Conservation (phyloP, 2,329 filamentous ascomycete genomes). For the Teratosphaeria viscida region DNA sequence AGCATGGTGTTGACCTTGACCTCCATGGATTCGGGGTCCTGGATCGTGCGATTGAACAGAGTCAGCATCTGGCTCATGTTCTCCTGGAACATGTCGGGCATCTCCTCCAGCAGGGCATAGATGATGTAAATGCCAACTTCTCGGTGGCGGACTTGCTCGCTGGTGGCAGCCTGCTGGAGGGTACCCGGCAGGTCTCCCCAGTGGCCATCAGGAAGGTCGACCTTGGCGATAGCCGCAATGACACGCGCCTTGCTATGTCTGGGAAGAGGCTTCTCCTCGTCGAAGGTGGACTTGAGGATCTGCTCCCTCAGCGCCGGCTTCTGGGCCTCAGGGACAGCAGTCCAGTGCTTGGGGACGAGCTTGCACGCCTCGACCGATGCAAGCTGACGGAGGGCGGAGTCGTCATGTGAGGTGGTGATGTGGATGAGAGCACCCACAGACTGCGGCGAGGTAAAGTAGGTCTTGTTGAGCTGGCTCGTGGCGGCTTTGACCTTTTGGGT, state of each 20-base stretch:
- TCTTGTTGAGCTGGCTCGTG: conserved; percentile 81
- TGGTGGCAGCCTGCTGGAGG: conserved; percentile 69
- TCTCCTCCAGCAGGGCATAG: conserved; percentile 79
- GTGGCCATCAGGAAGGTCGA: conserved; percentile 79
- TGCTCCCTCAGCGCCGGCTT: conserved; percentile 72
- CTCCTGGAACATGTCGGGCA: conserved; percentile 73
- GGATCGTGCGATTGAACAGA: conserved; percentile 77
- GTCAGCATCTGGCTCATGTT: conserved; percentile 70
- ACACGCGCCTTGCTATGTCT: conserved; percentile 82
- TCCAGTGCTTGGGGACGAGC: conserved; percentile 79
- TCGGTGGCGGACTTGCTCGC: conserved; percentile 63
- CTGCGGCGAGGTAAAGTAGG: conserved; percentile 79
- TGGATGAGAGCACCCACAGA: conserved; percentile 80
- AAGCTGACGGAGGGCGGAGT: conserved; percentile 67
- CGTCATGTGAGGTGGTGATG: conserved; percentile 69
- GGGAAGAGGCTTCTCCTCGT: conserved; percentile 64
- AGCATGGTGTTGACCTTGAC: conserved; percentile 92
- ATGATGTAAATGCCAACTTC: conserved; percentile 90
- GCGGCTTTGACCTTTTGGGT: conserved; percentile 69
- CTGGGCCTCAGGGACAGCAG: conserved; percentile 58
- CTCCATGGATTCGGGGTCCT: conserved; percentile 80
- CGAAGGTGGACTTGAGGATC: conserved; percentile 72
- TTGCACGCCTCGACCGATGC: conserved; percentile 83
- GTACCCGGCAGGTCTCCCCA: conserved; percentile 72
- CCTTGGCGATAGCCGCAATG: conserved; percentile 72